Evolutionary conservation across 805 yeast species (phyloP), one percentile per base, ranked within the genome.

Genomic region (Saccharomycodes ludwigii): DNA sequence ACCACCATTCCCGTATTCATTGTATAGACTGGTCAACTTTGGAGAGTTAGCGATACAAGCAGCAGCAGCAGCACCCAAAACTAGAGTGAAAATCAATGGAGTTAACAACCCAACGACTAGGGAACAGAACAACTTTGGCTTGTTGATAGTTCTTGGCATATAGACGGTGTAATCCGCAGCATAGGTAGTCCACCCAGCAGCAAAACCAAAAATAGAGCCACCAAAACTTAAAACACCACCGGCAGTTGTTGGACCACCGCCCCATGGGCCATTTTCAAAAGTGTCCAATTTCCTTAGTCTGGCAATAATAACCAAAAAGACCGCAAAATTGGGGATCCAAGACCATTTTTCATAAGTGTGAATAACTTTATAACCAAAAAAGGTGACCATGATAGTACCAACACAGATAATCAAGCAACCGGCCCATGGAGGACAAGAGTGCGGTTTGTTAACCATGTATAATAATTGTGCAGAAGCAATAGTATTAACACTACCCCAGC

Each of bases 131-230:
- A 82, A 65, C 48, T 62, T 74, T 48, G 45, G 41, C 24, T 71
- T 61, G 54, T 68, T 69, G 41, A 77, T 72, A 49, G 69, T 65
- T 44, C 68, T 62, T 42, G 79, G 81, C 68, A 80, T 82, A 62
- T 83, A 85, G 27, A 77, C 84, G 30, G 94, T 82, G 61, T 85
- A 86, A 60, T 85, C 96, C 32, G 94, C 72, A 26, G 95, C 91
- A 47, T 76, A 83, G n/a, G 95, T 76, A 35, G 93, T 73, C 95
- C 95, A 85, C 42, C 95, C 95, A 35, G 94, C 73, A 29, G 94
- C 93, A 49, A 78, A 85, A 40, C 95, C 95, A 50, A 71, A 85
- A 41, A 80, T 55, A 27, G 91, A 59, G 52, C 84, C 76, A 51
- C 95, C 95, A 44, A 79, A 84, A 13, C 88, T 73, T 32, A 85